A percentile compares a stretch with the other conserved stretches of the same genome.
These are phyloP conservation scores for Gentiana straminea DNA, from an alignment of 257 asterid genomes.

Conservation along the genomic window DNA sequence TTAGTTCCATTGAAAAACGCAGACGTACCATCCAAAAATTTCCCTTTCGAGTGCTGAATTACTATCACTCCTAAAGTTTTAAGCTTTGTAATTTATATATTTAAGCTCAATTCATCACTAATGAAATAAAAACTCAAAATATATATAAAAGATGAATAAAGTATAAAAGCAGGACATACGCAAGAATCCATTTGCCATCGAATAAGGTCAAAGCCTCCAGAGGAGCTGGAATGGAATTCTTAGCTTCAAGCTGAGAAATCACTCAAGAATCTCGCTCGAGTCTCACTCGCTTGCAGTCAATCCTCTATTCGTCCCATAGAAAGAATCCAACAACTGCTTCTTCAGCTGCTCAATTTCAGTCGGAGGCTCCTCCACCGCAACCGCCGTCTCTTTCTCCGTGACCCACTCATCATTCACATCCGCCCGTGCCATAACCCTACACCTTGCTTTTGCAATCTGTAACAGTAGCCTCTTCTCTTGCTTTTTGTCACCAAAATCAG, in stretches of 20 bases:
- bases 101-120: no score
- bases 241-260: slow-evolving; percentile 67
- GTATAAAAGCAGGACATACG: slow-evolving; percentile 36
- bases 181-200: slow-evolving; percentile 93
- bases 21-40: no score
- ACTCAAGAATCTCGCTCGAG: slow-evolving; percentile 87
- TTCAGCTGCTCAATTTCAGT: slow-evolving; percentile 46
- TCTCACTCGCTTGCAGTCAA: slow-evolving; percentile 67
- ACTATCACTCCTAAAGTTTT: no score
- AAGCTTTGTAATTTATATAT: no score
- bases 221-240: slow-evolving; percentile 82
- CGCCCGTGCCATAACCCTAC: slow-evolving; percentile 20
- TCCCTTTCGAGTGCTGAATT: no score
- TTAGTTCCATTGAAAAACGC: no score
- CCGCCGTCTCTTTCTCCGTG: slow-evolving; percentile 33
- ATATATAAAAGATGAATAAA: not conserved
- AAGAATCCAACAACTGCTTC: slow-evolving; percentile 54
- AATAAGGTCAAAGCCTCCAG: slow-evolving; percentile 73
- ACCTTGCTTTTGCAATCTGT: slow-evolving; percentile 10
- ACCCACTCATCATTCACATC: slow-evolving; percentile 43
- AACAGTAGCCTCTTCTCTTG: slow-evolving; percentile 1
- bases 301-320: slow-evolving; percentile 73
- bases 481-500: slow-evolving; percentile 13
- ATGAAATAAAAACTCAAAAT: not conserved
- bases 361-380: slow-evolving; percentile 27